These are phyloP conservation scores for Colletotrichum lupini DNA, from an alignment of 2,329 filamentous ascomycete species.

Conservation along the genomic window DNA sequence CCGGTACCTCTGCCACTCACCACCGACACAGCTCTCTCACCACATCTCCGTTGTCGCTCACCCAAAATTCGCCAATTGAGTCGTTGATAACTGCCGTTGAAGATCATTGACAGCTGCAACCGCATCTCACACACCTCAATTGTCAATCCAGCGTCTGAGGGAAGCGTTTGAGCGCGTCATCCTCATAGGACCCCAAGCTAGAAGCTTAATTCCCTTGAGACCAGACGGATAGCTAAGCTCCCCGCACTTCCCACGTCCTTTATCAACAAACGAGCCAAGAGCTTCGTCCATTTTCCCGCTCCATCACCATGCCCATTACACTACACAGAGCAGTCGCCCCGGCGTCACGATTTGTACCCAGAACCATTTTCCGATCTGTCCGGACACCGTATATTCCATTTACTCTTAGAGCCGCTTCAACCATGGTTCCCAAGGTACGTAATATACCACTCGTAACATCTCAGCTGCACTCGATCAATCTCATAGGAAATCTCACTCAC, in stretches of 20 bases:
- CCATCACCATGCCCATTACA: constrained; percentile 27
- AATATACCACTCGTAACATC: constrained; percentile 20
- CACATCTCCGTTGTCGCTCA: constrained; percentile 27
- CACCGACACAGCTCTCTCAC: neutral
- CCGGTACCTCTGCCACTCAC: neutral
- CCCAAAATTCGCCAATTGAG: neutral
- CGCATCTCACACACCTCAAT: too few species aligned
- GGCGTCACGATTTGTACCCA: constrained; percentile 28
- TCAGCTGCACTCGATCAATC: neutral
- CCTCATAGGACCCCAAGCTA: neutral
- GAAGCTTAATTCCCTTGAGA: neutral
- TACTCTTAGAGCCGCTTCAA: constrained; percentile 54
- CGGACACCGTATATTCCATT: constrained; percentile 26
- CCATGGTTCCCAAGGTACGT: constrained; percentile 60
- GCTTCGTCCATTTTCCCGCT: constrained; percentile 10
- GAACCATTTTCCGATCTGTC: constrained; percentile 16
- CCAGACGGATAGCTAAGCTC: constrained; percentile 1
- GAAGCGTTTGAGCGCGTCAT: constrained; percentile 7
- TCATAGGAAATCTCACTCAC: neutral
- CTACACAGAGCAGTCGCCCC: constrained; percentile 34
- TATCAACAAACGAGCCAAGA: neutral
- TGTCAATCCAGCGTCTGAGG: neutral
- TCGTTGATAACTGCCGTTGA: constrained; percentile 9
- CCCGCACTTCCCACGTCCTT: constrained; percentile 16
- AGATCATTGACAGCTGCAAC: neutral